Conservation (phyloP, 768 basidiomycete species). For the Lactarius sanguifluus region DNA sequence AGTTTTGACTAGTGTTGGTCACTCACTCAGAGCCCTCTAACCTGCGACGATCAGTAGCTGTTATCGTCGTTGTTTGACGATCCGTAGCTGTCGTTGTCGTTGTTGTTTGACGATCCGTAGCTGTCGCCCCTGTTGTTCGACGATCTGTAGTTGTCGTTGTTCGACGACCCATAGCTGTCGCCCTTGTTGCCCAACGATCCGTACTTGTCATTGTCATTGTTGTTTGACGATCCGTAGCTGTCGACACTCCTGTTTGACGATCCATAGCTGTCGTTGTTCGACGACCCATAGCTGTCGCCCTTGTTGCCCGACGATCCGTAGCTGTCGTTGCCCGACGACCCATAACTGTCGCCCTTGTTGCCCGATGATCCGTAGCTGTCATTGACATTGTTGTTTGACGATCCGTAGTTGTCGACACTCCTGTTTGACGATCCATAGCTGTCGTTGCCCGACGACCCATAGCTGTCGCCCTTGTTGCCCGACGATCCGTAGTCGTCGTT, state of each 20-base stretch:
- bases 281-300: too few relatives aligned
- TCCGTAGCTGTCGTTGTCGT: too few relatives aligned
- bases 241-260: slow-evolving; percentile 28
- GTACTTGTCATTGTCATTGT: too few relatives aligned
- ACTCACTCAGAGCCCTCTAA: slow-evolving; percentile 18
- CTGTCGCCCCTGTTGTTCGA: slow-evolving; percentile 6
- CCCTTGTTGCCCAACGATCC: slow-evolving; percentile 18
- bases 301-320: slow-evolving; percentile 30
- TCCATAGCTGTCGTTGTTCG: slow-evolving; percentile 32
- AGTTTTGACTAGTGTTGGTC: background rate
- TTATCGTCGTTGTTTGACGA: slow-evolving; percentile 27
- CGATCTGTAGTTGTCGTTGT: too few relatives aligned
- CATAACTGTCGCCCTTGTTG: background rate
- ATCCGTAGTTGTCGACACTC: slow-evolving; percentile 13
- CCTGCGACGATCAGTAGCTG: slow-evolving; percentile 32
- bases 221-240: slow-evolving; percentile 2
- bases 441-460: slow-evolving; percentile 9
- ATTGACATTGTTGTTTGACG: slow-evolving; percentile 32
- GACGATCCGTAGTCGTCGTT: slow-evolving; percentile 33
- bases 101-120: too few relatives aligned
- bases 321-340: background rate
- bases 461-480: slow-evolving; percentile 23
- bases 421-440: too few relatives aligned
- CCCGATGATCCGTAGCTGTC: slow-evolving; percentile 13
- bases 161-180: slow-evolving; percentile 25